Base-by-base conservation (phyloP, 495 filamentous ascomycete species). In the Daldinia childiae region DNA sequence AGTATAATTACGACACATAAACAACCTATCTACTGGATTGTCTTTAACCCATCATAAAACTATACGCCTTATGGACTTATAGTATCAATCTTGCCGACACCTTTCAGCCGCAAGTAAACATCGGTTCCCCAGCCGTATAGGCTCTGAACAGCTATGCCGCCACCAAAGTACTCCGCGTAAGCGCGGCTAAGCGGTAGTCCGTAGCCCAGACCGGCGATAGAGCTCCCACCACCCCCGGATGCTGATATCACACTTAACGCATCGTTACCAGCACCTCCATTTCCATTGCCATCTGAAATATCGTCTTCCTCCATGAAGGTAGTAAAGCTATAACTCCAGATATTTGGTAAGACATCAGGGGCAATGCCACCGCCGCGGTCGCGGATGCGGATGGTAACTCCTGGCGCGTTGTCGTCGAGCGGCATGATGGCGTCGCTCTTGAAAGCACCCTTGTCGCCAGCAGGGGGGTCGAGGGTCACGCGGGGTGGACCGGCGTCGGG, bases 111-210 rank as follows among this genome's bases (percentile, higher is more conserved):
- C 90, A 86, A 54, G 70, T 86, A 86, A 3, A 86, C 84, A 61
- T 86, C 86, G 26, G 84, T 85, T 3, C 95, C 95, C 95, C 95
- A 99, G 14, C 95, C 95, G 85, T 91, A 97, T 36, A 98, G 77
- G 75, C 93, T 97, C 85, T 98, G 95, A 64, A 99, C 90, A 7
- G 88, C 88, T 69, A 99, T 93, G n/a, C 95, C 93, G 1, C 95
- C 95, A 2, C 95, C 95, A 84, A 99, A 99, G 76, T 98, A 98
- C 81, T 99, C 94, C 0, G 95, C 95, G 81, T 99, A 99, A 0
- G 95, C 95, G 71, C 95, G 87, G 58, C 94, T 93, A 39, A 99
- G 80, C 41, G 95, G 95, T 65, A 99, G 74, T 12, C 95, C 95
- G 80, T 99, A 99, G 2, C 95, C 95, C 27, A 99, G 82, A 1